phyloP scores from a whole-genome alignment of 148 eudicot genomes.

The Silene latifolia region DNA sequence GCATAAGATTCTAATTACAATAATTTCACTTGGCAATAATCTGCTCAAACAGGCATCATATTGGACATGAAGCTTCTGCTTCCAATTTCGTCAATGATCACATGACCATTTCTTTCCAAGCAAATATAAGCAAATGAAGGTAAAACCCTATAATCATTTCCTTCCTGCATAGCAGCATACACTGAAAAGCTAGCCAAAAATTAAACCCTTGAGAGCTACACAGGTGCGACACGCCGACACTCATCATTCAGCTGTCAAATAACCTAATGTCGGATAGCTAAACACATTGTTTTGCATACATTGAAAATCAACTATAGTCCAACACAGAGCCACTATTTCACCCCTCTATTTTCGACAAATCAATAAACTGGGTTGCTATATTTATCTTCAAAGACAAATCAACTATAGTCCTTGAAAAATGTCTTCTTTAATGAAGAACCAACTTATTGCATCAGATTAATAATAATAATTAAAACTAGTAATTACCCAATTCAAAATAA shows the following conservation, averaged over 20 bases:
- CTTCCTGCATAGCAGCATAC: no score
- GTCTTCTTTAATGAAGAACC: no score
- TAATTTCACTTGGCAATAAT: neutral
- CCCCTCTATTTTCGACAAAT: no score
- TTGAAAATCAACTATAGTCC: no score
- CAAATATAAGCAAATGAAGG: neutral
- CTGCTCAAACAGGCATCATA: neutral
- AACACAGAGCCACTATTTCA: neutral
- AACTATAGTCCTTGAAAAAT: neutral
- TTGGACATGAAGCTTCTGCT: neutral
- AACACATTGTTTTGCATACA: no score
- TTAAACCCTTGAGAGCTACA: no score
- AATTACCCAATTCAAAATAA: constrained; percentile 7
- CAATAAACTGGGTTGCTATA: neutral
- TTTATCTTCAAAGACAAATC: neutral
- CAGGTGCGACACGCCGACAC: no score
- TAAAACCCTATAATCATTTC: neutral
- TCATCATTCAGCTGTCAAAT: no score
- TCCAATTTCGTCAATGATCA: neutral
- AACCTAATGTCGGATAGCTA: no score
- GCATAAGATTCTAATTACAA: no score
- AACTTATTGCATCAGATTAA: no score
- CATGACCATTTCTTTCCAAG: neutral
- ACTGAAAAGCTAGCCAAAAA: no score
- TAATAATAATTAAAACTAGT: neutral